Evolutionary conservation across 2,329 filamentous ascomycete genomes (phyloP).

Genomic region (Paecilomyces sp.): DNA sequence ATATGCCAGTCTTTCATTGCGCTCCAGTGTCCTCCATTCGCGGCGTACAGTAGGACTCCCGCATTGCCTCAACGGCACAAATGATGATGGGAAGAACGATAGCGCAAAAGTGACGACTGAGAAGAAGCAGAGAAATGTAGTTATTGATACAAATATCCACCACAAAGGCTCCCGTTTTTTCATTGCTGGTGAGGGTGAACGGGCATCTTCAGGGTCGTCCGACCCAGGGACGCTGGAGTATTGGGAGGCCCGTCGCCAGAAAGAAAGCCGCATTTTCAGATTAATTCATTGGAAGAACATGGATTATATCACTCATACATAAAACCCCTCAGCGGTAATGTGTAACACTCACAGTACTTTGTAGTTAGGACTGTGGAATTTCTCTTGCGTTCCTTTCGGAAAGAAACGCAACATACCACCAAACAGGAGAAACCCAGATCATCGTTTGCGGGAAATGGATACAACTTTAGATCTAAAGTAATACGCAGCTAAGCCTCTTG

Average conservation of each 20-base stretch:
- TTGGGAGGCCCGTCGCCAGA: neutral
- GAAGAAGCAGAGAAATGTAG: neutral
- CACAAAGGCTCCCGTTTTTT: neutral
- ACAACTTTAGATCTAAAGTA: neutral
- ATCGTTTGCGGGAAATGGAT: neutral
- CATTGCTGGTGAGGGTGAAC: neutral
- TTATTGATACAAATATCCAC: neutral
- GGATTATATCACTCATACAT: neutral
- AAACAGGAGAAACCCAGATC: neutral
- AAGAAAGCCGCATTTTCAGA: neutral
- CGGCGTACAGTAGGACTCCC: neutral
- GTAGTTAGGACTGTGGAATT: neutral
- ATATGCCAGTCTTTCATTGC: neutral
- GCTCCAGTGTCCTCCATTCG: neutral
- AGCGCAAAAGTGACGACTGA: neutral
- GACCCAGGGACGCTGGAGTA: neutral
- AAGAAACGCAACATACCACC: neutral
- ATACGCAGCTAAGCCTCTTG: neutral
- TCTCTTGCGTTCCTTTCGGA: neutral
- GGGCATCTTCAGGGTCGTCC: neutral
- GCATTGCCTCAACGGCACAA: neutral
- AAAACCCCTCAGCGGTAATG: neutral
- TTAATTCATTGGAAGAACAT: neutral
- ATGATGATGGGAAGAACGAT: neutral
- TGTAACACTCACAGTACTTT: neutral